Percentiles rank a stretch among this genome's conserved stretches.
These are phyloP conservation scores for Sistotremastrum niveocremeum DNA, from an alignment of 768 basidiomycete genomes.

Conservation along the genomic window DNA sequence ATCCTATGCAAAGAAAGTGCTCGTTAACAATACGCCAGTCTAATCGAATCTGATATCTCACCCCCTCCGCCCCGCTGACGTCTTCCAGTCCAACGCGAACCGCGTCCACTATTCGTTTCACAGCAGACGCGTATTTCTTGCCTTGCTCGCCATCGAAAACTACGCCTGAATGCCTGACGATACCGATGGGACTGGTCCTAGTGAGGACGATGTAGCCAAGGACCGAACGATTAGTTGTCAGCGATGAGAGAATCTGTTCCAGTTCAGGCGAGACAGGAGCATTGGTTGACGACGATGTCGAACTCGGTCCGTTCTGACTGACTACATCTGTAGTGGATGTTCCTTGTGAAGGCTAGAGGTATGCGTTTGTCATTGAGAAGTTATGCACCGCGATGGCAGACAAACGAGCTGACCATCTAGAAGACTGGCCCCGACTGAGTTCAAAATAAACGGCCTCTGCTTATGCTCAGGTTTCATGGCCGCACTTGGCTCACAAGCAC, in stretches of 20 bases:
- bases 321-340: no score
- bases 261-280: conserved; percentile 44
- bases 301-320: no score
- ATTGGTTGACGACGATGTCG: no score
- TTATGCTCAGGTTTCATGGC: no score
- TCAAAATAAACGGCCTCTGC: no score
- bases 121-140: conserved; percentile 54
- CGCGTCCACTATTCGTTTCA: conserved; percentile 63
- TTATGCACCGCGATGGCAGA: no score
- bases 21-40: background rate
- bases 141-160: conserved; percentile 81
- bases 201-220: conserved; percentile 79
- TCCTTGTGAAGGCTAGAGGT: no score
- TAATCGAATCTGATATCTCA: background rate
- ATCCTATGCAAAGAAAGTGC: conserved; percentile 35
- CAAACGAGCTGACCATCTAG: no score
- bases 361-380: no score
- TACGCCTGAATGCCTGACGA: conserved; percentile 75
- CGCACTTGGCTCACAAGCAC: no score
- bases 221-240: conserved; percentile 74
- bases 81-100: conserved; percentile 73
- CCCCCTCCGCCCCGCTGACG: conserved; percentile 40
- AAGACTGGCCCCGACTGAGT: no score
- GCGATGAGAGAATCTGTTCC: conserved; percentile 60
- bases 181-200: conserved; percentile 54